Evolutionary conservation across 139 green algal genomes (phyloP), one percentile per base, ranked within the genome.

Genomic region (Chlamydomonas incerta): DNA sequence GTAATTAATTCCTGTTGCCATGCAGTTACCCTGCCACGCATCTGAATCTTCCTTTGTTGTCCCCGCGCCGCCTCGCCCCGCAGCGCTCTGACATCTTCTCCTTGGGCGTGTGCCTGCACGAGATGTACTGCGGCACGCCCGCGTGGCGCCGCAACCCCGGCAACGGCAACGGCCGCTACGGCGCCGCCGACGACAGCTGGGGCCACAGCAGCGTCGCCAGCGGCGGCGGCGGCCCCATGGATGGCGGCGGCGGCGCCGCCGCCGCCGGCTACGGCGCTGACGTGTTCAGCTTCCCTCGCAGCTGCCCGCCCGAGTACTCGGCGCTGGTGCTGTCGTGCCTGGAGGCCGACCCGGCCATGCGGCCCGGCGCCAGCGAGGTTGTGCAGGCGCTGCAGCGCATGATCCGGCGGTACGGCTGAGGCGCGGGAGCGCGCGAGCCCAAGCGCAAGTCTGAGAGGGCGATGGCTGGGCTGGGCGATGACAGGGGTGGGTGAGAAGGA

Each of bases 81-180:
- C n/a, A n/a, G n/a, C 28, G 5, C 14, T 76, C 31, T 1, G 79
- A 85, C 79, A 57, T 85, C 8, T 85, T 76, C 47, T 75, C 79
- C 17, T 24, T 85, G 23, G 80, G 80, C 20, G 67, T 86, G 17
- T 79, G 67, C 34, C 57, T 86, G 23, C 79, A 69, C 68, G 80
- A 86, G 80, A 55, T 86, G 2, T 86, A 80, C 34, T 86, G 80
- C 67, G 80, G 80, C 15, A 86, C 80, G 33, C 80, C 80, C 23
- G 68, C 80, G 0, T 86, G 80, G 80, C 80, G 80, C 33, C 80
- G 80, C 65, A 75, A 85, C 28, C 26, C 76, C 3, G 62, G 35
- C 9, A 58, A 35, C 63, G 63, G 37, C 47, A 71, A 85, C 46
- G 20, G 55, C 21, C n/a, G 73, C 0, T 68, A 69, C 73, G 73